Evolutionary conservation across 2,329 filamentous ascomycete genomes (phyloP).

Genomic region (Pseudogymnoascus sp.): DNA sequence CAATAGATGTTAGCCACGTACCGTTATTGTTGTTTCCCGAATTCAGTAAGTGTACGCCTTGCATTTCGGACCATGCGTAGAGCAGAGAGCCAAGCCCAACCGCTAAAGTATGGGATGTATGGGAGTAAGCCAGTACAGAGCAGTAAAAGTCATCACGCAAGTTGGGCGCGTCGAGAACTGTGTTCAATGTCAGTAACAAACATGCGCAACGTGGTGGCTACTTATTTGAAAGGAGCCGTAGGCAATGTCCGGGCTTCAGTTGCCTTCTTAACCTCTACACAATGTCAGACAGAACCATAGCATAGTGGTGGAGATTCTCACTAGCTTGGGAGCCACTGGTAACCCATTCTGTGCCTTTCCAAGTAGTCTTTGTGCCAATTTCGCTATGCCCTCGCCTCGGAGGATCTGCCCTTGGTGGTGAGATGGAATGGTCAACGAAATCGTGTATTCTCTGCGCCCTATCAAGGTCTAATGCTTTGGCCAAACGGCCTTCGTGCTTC

Average conservation of each 20-base stretch:
- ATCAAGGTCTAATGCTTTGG: slow-evolving; percentile 74
- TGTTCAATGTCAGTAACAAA: slow-evolving; percentile 33
- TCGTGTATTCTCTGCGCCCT: slow-evolving; percentile 59
- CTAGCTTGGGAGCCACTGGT: slow-evolving; percentile 19
- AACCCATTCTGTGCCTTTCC: slow-evolving; percentile 27
- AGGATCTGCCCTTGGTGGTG: slow-evolving; percentile 24
- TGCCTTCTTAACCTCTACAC: slow-evolving; percentile 24
- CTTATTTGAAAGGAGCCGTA: slow-evolving; percentile 69
- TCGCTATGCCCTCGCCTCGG: slow-evolving; percentile 22
- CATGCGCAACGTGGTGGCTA: slow-evolving; percentile 13
- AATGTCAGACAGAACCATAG: neutral
- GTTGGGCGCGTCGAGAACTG: slow-evolving; percentile 78
- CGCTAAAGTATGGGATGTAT: slow-evolving; percentile 66
- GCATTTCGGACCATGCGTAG: slow-evolving; percentile 80
- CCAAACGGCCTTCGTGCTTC: slow-evolving; percentile 67
- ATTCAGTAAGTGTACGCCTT: slow-evolving; percentile 54
- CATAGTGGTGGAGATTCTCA: slow-evolving; percentile 11
- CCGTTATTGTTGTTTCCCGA: slow-evolving; percentile 44
- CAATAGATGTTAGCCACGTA: slow-evolving; percentile 70
- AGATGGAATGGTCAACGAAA: slow-evolving; percentile 28
- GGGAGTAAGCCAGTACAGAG: slow-evolving; percentile 79
- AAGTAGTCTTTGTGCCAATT: slow-evolving; percentile 28
- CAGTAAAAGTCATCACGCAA: slow-evolving; percentile 96
- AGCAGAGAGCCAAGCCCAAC: slow-evolving; percentile 74
- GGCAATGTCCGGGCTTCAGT: slow-evolving; percentile 47